Conservation (phyloP, 495 filamentous ascomycete genomes). For the Aspergillus campestris region DNA sequence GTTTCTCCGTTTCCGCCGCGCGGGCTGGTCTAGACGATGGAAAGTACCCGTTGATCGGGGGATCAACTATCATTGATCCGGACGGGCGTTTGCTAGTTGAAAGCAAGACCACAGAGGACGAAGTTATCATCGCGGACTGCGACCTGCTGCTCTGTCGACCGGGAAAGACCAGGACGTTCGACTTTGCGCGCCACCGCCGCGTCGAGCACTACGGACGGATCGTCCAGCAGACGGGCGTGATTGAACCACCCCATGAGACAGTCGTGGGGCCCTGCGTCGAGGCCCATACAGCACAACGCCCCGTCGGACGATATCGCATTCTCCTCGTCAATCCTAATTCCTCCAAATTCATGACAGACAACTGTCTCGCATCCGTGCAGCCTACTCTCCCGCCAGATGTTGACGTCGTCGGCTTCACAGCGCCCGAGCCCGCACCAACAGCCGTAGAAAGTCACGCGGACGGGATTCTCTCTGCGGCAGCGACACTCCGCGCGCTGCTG, state of each 20-base stretch:
- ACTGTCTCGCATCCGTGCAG: conserved; percentile 29
- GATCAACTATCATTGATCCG: conserved; percentile 39
- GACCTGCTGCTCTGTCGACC: conserved; percentile 35
- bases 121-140: conserved; percentile 38
- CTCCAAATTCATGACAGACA: conserved; percentile 37
- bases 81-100: conserved; percentile 42
- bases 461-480: conserved; percentile 34
- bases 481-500: conserved; percentile 26
- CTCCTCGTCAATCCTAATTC: conserved; percentile 43
- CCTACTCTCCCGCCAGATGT: conserved; percentile 33
- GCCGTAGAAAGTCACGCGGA: conserved; percentile 40
- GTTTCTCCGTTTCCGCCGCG: conserved; percentile 36
- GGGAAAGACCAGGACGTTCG: conserved; percentile 39
- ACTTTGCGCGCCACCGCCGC: conserved; percentile 38
- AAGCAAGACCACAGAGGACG: conserved; percentile 32
- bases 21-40: conserved; percentile 40
- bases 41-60: conserved; percentile 36
- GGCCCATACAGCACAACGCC: no score
- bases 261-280: no score
- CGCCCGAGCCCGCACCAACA: conserved; percentile 33
- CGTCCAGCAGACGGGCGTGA: conserved; percentile 30
- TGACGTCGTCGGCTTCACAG: conserved; percentile 36
- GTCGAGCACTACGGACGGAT: conserved; percentile 39
- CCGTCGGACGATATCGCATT: conserved; percentile 6
- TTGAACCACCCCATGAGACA: conserved; percentile 24